Conservation (phyloP, 768 basidiomycete genomes). For the Rhodosporidiobolus odoratus region DNA sequence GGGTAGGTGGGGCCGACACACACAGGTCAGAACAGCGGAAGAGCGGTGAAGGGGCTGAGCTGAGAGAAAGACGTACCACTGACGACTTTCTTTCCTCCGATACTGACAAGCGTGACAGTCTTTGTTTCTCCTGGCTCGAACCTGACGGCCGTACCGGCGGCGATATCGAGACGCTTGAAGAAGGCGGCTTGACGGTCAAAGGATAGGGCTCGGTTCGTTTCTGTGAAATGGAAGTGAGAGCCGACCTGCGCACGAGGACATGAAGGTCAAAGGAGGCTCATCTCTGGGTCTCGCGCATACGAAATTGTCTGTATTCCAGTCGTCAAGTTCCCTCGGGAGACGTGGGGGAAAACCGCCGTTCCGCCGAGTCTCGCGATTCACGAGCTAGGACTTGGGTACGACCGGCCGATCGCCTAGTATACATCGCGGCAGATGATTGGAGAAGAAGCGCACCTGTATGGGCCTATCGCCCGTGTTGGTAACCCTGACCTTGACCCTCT, state of each 20-base stretch:
- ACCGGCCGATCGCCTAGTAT: slow-evolving; percentile 6
- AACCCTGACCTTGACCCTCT: slow-evolving; percentile 65
- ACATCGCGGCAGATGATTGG: slow-evolving; percentile 3
- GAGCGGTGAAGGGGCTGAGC: background rate
- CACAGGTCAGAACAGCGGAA: background rate
- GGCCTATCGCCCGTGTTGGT: slow-evolving; percentile 90
- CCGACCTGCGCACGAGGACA: slow-evolving; percentile 58
- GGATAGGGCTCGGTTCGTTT: slow-evolving; percentile 70
- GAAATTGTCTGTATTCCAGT: too few relatives aligned
- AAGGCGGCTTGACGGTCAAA: slow-evolving; percentile 80
- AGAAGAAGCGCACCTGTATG: slow-evolving; percentile 60
- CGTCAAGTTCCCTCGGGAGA: too few relatives aligned
- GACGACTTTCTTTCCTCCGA: slow-evolving; percentile 65
- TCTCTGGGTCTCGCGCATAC: too few relatives aligned
- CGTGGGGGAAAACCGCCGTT: background rate
- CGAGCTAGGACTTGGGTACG: background rate
- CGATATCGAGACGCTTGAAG: slow-evolving; percentile 81
- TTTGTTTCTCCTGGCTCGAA: slow-evolving; percentile 91
- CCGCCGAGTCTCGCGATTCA: background rate
- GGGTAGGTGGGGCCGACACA: slow-evolving; percentile 48
- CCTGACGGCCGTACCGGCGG: slow-evolving; percentile 89
- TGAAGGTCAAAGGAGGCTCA: too few relatives aligned
- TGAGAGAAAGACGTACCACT: slow-evolving; percentile 57
- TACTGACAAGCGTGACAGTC: slow-evolving; percentile 71
- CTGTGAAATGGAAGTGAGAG: slow-evolving; percentile 83